Conservation (phyloP, 2,329 filamentous ascomycete species). For the Verticillium albo-atrum region DNA sequence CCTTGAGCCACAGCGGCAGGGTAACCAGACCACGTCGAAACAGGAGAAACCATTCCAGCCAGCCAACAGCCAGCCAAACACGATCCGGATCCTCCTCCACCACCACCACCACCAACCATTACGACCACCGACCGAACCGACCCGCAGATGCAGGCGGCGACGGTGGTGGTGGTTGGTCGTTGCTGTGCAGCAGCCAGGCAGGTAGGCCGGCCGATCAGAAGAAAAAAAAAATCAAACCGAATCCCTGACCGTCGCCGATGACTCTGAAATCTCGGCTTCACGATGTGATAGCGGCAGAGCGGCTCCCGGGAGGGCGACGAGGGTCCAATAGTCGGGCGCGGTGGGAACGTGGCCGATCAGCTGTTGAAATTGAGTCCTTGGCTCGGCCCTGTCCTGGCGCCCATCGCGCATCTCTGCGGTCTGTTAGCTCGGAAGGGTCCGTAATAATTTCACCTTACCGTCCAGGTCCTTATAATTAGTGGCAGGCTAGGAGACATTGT, state of each 20-base stretch:
- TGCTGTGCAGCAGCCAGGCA: neutral
- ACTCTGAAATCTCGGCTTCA: neutral
- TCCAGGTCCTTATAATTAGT: neutral
- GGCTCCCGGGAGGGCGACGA: neutral
- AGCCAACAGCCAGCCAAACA: too few relatives aligned
- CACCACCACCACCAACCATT: too few relatives aligned
- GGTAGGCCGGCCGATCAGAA: neutral
- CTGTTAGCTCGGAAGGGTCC: neutral
- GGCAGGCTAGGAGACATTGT: neutral
- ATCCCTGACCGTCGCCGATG: neutral
- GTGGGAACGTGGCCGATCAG: neutral
- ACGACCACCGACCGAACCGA: too few relatives aligned
- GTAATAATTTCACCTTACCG: neutral
- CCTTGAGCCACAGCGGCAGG: neutral
- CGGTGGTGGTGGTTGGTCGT: neutral
- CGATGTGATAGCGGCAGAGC: neutral
- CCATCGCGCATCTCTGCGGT: neutral
- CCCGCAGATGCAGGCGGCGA: neutral
- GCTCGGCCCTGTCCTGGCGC: neutral
- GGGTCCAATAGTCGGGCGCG: neutral
- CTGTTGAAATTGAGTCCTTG: neutral
- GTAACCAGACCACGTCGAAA: neutral
- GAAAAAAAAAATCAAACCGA: neutral
- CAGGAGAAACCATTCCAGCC: neutral
- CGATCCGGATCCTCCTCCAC: neutral